phyloP scores from a whole-genome alignment of 805 yeast genomes.

The Teunomyces kruisii region DNA sequence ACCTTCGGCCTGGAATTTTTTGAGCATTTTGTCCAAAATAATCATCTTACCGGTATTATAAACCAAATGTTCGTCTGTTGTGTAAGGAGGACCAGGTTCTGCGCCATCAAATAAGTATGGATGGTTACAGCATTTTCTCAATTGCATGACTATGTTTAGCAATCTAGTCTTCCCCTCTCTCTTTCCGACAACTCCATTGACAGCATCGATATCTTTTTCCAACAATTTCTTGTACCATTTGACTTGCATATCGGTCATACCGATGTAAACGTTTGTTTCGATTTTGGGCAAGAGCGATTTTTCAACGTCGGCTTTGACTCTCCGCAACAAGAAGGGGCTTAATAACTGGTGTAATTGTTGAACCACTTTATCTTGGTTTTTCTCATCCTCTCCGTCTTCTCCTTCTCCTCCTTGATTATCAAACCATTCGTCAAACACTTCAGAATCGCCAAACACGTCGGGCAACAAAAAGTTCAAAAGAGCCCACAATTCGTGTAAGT shows the following conservation, averaged over 20 bases:
- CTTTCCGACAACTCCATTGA: constrained; percentile 93
- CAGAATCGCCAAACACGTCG: constrained; percentile 91
- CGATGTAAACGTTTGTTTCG: constrained; percentile 85
- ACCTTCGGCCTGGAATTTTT: constrained; percentile 69
- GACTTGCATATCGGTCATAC: constrained; percentile 94
- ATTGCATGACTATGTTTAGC: constrained; percentile 92
- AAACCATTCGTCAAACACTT: constrained; percentile 91
- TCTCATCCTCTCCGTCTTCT: constrained; percentile 39
- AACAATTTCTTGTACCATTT: constrained; percentile 86
- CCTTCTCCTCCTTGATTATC: constrained; percentile 42
- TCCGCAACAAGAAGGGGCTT: constrained; percentile 81
- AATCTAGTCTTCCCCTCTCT: constrained; percentile 90
- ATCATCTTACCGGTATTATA: constrained; percentile 88
- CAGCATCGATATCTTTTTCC: constrained; percentile 94
- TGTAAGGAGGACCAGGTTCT: constrained; percentile 97
- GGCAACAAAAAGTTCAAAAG: constrained; percentile 85
- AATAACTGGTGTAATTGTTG: constrained; percentile 85
- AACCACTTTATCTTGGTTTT: constrained; percentile 78
- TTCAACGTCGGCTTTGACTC: constrained; percentile 93
- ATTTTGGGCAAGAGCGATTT: constrained; percentile 86
- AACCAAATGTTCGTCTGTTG: constrained; percentile 93
- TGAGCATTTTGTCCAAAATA: constrained; percentile 78
- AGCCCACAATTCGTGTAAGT: constrained; percentile 96
- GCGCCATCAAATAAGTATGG: constrained; percentile 99
- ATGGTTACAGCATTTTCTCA: constrained; percentile 95